Percentiles rank a stretch among this genome's conserved stretches.
Evolutionary conservation across 805 yeast species (phyloP).

Genomic region (Kluyveromyces aestuarii): DNA sequence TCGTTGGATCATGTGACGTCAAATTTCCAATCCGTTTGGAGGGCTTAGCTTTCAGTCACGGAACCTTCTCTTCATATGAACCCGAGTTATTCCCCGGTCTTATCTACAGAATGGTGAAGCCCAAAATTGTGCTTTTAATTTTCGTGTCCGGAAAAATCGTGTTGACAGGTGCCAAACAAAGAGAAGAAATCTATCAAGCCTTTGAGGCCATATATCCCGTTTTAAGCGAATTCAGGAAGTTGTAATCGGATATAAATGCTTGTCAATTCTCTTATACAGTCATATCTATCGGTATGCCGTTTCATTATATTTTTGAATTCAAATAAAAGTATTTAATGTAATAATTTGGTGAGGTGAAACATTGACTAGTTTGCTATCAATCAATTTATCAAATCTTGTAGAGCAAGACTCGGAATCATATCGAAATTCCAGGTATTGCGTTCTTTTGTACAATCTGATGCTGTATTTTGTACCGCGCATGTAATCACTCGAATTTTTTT

Average conservation of each 20-base stretch:
- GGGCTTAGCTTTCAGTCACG: conserved; percentile 96
- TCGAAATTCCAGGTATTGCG: no score
- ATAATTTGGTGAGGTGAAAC: no score
- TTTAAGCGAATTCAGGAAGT: conserved; percentile 91
- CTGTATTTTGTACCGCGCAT: no score
- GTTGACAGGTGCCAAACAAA: conserved; percentile 95
- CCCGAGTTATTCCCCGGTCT: conserved; percentile 98
- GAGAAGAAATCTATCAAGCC: conserved; percentile 97
- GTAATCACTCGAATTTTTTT: no score
- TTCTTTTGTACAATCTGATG: no score
- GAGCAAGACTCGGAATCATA: no score
- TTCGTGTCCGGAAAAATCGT: conserved; percentile 97
- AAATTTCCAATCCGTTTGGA: conserved; percentile 95
- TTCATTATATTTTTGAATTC: no score
- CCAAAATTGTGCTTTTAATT: conserved; percentile 89
- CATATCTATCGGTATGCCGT: background rate
- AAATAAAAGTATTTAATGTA: no score
- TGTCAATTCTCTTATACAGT: background rate
- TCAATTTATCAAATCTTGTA: no score
- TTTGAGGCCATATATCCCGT: conserved; percentile 98
- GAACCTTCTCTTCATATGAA: conserved; percentile 96
- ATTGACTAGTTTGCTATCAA: no score
- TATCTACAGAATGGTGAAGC: conserved; percentile 98
- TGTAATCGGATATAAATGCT: conserved; percentile 16
- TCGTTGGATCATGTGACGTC: conserved; percentile 97